A percentile compares a stretch with the other conserved stretches of the same genome.
phyloP scores from a whole-genome alignment of 208 protist species.

The Acanthamoeba healyi region DNA sequence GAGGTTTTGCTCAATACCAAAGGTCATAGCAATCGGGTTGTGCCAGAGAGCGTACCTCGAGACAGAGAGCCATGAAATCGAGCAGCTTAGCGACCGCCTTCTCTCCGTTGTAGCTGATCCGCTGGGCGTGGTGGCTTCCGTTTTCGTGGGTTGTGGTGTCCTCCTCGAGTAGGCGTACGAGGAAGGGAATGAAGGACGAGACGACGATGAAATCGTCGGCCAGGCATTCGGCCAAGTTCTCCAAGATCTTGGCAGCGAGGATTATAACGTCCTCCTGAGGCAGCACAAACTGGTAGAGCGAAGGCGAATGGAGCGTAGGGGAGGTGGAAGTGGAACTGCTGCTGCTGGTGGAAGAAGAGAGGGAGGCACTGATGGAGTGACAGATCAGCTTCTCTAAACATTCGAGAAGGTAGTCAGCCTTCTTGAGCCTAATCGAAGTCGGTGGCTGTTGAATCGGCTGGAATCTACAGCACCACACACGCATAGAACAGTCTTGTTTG shows the following conservation, averaged over 20 bases:
- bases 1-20: neutral
- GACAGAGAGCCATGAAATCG: conserved; percentile 2
- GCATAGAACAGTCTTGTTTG: no score
- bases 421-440: neutral
- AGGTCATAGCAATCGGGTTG: neutral
- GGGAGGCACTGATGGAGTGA: neutral
- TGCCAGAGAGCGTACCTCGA: neutral
- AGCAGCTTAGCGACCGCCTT: conserved; percentile 11
- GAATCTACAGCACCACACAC: neutral
- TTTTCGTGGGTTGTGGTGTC: conserved; percentile 22
- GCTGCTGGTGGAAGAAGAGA: neutral
- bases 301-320: neutral
- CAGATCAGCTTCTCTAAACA: conserved; percentile 18
- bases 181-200: conserved; percentile 20
- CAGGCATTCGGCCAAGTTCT: conserved; percentile 21
- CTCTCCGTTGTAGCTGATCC: conserved; percentile 12
- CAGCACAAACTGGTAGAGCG: conserved; percentile 30
- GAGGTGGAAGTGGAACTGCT: neutral
- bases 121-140: neutral
- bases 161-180: conserved; percentile 6
- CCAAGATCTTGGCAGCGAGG: conserved; percentile 45
- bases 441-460: conserved; percentile 29
- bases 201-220: neutral
- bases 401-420: neutral
- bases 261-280: neutral